phyloP scores from a whole-genome alignment of 306 rosid genomes.

The Pterocarpus macrocarpus region DNA sequence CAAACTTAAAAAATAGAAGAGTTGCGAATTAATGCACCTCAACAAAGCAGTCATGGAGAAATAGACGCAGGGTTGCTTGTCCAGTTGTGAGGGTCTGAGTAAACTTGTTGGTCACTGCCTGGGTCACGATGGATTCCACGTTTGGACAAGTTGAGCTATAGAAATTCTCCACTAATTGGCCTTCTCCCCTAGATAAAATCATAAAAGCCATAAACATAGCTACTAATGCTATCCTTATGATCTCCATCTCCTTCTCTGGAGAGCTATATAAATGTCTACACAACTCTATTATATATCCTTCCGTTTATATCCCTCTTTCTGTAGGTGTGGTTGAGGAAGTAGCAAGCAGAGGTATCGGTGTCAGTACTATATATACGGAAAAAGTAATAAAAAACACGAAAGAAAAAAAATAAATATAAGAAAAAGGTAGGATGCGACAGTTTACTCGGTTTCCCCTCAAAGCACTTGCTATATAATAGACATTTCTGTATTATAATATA shows the following conservation, averaged over 20 bases:
- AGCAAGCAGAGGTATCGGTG: background rate
- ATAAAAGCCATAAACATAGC: constrained; percentile 38
- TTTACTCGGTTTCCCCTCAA: constrained; percentile 40
- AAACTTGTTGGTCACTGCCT: constrained; percentile 71
- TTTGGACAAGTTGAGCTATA: constrained; percentile 70
- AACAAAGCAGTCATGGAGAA: constrained; percentile 87
- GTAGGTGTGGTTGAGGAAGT: background rate
- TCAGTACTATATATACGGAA: background rate
- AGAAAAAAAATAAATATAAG: background rate
- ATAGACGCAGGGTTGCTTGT: constrained; percentile 81
- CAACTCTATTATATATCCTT: constrained; percentile 9
- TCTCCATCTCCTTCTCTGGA: constrained; percentile 42
- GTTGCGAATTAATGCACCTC: constrained; percentile 55
- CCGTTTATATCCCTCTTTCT: background rate
- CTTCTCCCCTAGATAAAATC: constrained; percentile 47
- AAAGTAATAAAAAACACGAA: no score
- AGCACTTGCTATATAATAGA: background rate
- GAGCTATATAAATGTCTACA: background rate
- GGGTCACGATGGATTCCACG: constrained; percentile 67
- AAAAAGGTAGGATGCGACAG: background rate
- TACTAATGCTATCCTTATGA: constrained; percentile 36
- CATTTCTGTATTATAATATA: background rate
- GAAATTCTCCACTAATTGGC: constrained; percentile 65
- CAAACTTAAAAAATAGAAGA: background rate
- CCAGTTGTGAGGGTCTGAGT: constrained; percentile 63